Conservation (phyloP, 768 basidiomycete genomes). For the Boletus barrowsii region DNA sequence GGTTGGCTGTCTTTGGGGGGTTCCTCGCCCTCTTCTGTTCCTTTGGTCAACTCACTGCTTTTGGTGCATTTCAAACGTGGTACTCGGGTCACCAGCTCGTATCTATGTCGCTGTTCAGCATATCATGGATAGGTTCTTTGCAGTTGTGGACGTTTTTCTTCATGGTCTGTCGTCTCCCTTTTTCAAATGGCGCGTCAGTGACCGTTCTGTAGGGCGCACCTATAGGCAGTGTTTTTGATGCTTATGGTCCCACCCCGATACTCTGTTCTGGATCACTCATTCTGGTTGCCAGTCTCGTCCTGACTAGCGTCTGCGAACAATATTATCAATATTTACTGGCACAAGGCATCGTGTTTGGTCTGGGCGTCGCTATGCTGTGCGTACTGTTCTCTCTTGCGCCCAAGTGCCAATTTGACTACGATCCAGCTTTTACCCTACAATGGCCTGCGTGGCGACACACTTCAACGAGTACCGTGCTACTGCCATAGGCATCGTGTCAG, state of each 20-base stretch:
- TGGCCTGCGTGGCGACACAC: conserved; percentile 64
- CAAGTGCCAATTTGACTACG: conserved; percentile 3
- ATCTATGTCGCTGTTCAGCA: conserved; percentile 47
- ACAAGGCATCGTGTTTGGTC: conserved; percentile 64
- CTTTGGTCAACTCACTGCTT: conserved; percentile 70
- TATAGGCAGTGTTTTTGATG: conserved; percentile 59
- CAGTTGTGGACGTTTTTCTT: conserved; percentile 71
- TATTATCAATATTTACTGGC: conserved; percentile 62
- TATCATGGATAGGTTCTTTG: conserved; percentile 70
- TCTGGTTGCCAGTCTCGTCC: conserved; percentile 50
- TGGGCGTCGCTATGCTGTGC: conserved; percentile 63
- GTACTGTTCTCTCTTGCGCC: conserved; percentile 23
- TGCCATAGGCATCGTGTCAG: conserved; percentile 65
- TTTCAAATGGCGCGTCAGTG: not conserved
- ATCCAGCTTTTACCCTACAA: conserved; percentile 65
- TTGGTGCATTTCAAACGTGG: conserved; percentile 71
- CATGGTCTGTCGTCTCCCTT: conserved; percentile 42
- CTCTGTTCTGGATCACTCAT: conserved; percentile 51
- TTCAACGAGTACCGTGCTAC: conserved; percentile 66
- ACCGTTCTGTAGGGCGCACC: conserved; percentile 49
- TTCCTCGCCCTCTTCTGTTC: conserved; percentile 66
- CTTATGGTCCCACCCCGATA: conserved; percentile 53
- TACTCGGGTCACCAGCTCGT: conserved; percentile 59
- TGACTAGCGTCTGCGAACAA: conserved; percentile 54
- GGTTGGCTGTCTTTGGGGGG: conserved; percentile 59